Base-by-base conservation (phyloP, 2,329 filamentous ascomycete species). In the Parafenestella ontariensis region DNA sequence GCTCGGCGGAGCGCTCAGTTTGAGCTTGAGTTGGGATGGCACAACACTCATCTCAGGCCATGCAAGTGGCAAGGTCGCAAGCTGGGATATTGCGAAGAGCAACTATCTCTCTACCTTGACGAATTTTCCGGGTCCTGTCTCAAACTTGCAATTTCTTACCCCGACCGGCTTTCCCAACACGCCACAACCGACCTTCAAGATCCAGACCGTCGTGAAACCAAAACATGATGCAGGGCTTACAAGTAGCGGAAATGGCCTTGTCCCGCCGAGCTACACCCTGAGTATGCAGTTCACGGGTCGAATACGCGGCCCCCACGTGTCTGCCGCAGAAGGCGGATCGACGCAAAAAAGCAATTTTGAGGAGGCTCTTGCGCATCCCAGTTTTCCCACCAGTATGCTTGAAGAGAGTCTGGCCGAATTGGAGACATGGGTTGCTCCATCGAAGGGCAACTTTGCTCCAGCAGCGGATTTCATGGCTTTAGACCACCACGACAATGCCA, bases 1-100 rank as follows among this genome's bases (percentile, higher is more conserved):
- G 47, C 82, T 84, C 18, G 91, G 90, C 11, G 81, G 85, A 11
- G 85, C 85, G 3, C 83, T 87, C 21, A 90, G 89, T 66, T 72
- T 96, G 52, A 84, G 85, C 18, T 77, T 96, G 48, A 93, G 86
- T 69, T 93, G 95, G 75, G 94, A 97, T 72, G 90, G 91, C 23
- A 92, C 89, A 39, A 85, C 82, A 7, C 79, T 97, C 20, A 76
- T 96, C 23, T 92, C 92, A 3, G 93, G 93, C 5, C 93, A 98
- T 69, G 80, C 85, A 17, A 89, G 85, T 64, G 94, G 94, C 46
- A 90, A 90, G 68, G 83, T 97, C 36, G 79, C 91, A 28, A 82
- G 84, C 49, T 98, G 94, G 94, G 91, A 91, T 71, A 82, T 94
- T 23, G 86, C 87, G 33, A 87, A 88, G 61, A 85, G 86, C 55